Evolutionary conservation across 805 yeast species (phyloP).

Genomic region (Starmerella potacharoeniae): DNA sequence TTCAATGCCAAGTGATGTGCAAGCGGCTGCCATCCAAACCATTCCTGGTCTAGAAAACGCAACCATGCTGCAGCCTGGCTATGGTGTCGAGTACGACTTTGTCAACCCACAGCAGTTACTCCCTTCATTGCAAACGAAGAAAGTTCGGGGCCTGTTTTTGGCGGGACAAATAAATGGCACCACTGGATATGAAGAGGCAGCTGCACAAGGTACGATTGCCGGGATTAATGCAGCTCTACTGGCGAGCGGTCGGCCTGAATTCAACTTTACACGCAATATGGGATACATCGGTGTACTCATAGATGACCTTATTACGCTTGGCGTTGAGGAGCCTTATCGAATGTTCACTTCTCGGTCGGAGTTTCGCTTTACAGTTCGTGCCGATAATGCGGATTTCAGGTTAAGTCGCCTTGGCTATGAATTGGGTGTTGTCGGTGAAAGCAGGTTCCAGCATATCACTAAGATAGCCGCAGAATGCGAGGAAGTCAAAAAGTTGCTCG

Average conservation of each 20-base stretch:
- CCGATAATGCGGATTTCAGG: conserved; percentile 88
- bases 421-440: conserved; percentile 54
- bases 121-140: conserved; percentile 69
- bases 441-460: conserved; percentile 42
- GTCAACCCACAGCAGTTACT: conserved; percentile 83
- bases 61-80: conserved; percentile 85
- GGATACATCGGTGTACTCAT: conserved; percentile 88
- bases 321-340: conserved; percentile 92
- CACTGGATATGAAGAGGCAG: conserved; percentile 98
- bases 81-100: conserved; percentile 98
- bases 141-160: conserved; percentile 61
- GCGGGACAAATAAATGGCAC: conserved; percentile 99
- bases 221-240: conserved; percentile 87
- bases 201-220: conserved; percentile 90
- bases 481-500: conserved; percentile 37
- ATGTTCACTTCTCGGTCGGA: conserved; percentile 97
- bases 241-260: conserved; percentile 31
- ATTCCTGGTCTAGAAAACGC: conserved; percentile 86
- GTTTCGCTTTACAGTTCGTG: conserved; percentile 75
- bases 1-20: conserved; percentile 93
- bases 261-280: conserved; percentile 59
- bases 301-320: conserved; percentile 89
- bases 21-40: conserved; percentile 55
- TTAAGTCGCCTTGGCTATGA: conserved; percentile 57
- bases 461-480: conserved; percentile 38